Evolutionary conservation across 148 eudicot species (phyloP), one percentile per base, ranked within the genome.

Genomic region (Linanthus parryae): DNA sequence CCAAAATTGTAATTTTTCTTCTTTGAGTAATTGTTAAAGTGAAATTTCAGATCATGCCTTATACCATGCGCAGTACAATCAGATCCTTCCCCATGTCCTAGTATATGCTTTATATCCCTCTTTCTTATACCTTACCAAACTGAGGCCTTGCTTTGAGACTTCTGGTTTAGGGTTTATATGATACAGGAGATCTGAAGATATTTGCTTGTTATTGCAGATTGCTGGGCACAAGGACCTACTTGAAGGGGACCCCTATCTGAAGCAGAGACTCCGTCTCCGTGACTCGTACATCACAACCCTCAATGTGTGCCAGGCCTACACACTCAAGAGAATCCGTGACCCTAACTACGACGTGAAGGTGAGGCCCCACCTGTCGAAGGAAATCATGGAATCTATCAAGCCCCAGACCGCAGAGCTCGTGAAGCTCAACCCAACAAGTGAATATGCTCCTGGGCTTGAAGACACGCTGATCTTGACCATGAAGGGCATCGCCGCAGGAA

Each of bases 401-500:
- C 75, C 82, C 2, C 47, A 20, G 29, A 94, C 88, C 45, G 83
- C 84, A 18, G 97, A 90, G 63, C 91, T 80, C 3, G 83, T 90
- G 54, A 90, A 82, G 78, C 80, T 90, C 1, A 90, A 90, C 70
- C 97, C 95, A 0, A 85, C 70, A 9, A 85, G 97, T 7, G 95
- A 90, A 61, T 90, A 77, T 50, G 82, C 97, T 56, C 95, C 95
- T 19, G 97, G 97, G 6, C 76, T 90, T 36, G 95, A 90, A 38
- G 97, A 90, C 68, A 90, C 97, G 10, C 88, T 90, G 27, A 85
- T 90, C 68, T 69, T 90, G 62, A 90, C 97, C 34, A 90, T 90
- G 97, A 90, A 90, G 74, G 97, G 97, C 38, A 82, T 90, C 53
- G 97, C 95, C 28, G 97, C 95, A 39, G 97, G 97, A 52, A 48